Evolutionary conservation across 257 asterid genomes (phyloP), one percentile per base, ranked within the genome.

Genomic region (Scutellaria barbata): DNA sequence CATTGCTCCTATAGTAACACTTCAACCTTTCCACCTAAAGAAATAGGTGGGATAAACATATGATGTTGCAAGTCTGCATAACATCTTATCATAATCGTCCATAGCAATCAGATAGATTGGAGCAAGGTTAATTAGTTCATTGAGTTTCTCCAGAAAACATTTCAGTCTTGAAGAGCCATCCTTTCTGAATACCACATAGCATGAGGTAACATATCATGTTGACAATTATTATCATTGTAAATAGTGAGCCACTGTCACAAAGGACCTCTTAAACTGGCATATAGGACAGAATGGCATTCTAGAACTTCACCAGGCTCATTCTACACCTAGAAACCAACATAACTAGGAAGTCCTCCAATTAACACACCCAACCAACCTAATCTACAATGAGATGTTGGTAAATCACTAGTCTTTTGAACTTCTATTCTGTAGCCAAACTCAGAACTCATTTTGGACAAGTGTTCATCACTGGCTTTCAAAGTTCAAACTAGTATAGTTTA

Each of bases 21-120:
- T n/a, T n/a, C n/a, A n/a, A n/a, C n/a, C n/a, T n/a, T n/a, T n/a
- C n/a, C n/a, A n/a, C n/a, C n/a, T n/a, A 47, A 25, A 66, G 7
- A 45, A 50, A 66, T 1, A 33, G n/a, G 59, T 47, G 59, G 16
- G 71, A 7, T 20, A 52, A 47, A 57, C 43, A 65, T 65, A 35
- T 30, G 11, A 5, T 65, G 58, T 14, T 41, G 54, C 41, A 65
- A 20, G 10, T 52, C 40, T 10, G 4, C 43, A 30, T 45, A 47
- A 25, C 30, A 65, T 8, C 14, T 13, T 14, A 62, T 45, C 22
- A 18, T 43, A 3, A 52, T 61, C 20, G 13, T 18, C 41, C 37
- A 46, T 10, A 64, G 8, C 43, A 64, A 22, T 45, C 58, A 64
- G 45, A 22, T 8, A 30, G 35, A 30, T 43, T 22, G 10, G 41